Conservation (phyloP, 106 monocot species). For the Allium cepa region DNA sequence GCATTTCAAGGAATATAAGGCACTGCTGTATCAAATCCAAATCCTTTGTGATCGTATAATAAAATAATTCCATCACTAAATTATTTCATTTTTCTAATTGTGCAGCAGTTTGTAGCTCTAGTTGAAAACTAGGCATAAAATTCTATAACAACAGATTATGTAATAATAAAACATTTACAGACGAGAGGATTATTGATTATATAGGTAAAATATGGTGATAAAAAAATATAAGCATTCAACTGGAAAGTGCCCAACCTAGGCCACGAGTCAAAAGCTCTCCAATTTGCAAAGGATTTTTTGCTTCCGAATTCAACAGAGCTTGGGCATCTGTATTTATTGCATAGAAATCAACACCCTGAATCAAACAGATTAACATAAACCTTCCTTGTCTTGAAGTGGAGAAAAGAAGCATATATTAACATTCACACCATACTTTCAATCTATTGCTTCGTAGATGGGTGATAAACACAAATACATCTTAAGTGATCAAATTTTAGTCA, state of each 20-base stretch:
- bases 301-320: conserved; percentile 81
- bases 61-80: too few relatives aligned
- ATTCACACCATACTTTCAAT: neutral
- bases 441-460: too few relatives aligned
- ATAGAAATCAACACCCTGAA: conserved; percentile 86
- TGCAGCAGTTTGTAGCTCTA: too few relatives aligned
- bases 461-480: neutral
- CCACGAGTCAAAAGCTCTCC: conserved; percentile 97
- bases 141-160: neutral
- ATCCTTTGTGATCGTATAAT: too few relatives aligned
- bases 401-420: neutral
- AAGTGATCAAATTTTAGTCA: neutral
- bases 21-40: conserved; percentile 1
- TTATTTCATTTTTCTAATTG: too few relatives aligned
- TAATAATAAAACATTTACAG: neutral
- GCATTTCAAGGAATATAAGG: neutral
- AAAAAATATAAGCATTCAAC: neutral
- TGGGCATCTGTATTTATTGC: conserved; percentile 96
- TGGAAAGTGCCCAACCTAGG: conserved; percentile 46
- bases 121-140: too few relatives aligned
- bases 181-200: neutral
- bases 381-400: neutral
- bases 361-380: conserved; percentile 3
- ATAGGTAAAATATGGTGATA: neutral
- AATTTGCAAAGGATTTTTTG: conserved; percentile 81